Evolutionary conservation across 805 yeast species (phyloP).

Genomic region (Huiozyma sinensis): DNA sequence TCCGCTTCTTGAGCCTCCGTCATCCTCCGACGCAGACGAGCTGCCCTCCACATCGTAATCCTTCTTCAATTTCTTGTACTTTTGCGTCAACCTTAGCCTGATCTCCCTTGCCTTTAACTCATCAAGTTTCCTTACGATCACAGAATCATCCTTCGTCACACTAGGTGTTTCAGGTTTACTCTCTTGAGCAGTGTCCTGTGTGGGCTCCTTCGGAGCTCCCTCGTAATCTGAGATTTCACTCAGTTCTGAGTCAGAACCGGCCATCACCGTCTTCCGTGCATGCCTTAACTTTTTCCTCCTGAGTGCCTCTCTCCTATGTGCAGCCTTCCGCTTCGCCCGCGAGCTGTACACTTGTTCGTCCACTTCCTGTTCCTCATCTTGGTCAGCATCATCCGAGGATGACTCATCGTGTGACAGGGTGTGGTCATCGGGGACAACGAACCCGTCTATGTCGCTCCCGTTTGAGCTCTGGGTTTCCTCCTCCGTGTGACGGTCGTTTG

Average conservation of each 20-base stretch:
- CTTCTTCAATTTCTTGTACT: not conserved
- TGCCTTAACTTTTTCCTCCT: not conserved
- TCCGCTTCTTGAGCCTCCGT: not conserved
- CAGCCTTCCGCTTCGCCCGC: conserved; percentile 3
- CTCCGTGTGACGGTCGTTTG: not conserved
- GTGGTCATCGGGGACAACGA: not conserved
- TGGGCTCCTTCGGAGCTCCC: too few relatives aligned
- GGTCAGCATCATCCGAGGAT: not conserved
- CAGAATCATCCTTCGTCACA: too few relatives aligned
- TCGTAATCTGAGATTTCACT: too few relatives aligned
- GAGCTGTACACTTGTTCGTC: conserved; percentile 1
- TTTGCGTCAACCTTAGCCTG: not conserved
- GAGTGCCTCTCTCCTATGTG: conserved; percentile 1
- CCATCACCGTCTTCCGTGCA: too few relatives aligned
- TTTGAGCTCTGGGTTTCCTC: not conserved
- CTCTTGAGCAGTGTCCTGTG: too few relatives aligned
- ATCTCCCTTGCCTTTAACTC: not conserved
- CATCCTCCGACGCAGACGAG: not conserved
- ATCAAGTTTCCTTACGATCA: too few relatives aligned
- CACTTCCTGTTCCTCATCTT: conserved; percentile 3
- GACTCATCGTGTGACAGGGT: not conserved
- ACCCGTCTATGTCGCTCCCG: not conserved
- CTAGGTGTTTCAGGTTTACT: too few relatives aligned
- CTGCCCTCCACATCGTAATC: too few relatives aligned
- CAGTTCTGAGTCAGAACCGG: too few relatives aligned